Conservation (phyloP, 2,329 filamentous ascomycete species). For the Calonectria pseudoreteaudii region DNA sequence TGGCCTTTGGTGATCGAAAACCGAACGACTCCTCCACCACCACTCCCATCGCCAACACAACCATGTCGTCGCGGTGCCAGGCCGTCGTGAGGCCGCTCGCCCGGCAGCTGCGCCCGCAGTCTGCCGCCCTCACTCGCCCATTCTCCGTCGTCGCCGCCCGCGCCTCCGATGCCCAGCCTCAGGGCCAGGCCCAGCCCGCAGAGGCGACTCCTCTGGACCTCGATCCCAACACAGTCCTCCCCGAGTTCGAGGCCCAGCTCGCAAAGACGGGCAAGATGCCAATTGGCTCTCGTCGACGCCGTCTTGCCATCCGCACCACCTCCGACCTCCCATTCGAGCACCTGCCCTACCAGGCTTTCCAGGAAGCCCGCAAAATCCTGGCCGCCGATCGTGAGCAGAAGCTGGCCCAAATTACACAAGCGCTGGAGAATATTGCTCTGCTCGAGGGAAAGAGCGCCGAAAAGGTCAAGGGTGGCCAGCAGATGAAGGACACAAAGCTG, state of each 20-base stretch:
- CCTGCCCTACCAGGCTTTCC: conserved; percentile 96
- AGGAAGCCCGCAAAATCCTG: conserved; percentile 90
- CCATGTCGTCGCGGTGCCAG: conserved; percentile 72
- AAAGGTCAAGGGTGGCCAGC: conserved; percentile 70
- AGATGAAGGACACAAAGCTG: conserved; percentile 74
- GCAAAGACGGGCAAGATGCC: conserved; percentile 77
- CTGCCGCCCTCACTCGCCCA: conserved; percentile 50
- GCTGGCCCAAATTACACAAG: conserved; percentile 75
- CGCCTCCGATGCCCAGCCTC: conserved; percentile 43
- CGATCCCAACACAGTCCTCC: conserved; percentile 77
- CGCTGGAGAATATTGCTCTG: conserved; percentile 75
- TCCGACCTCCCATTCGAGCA: conserved; percentile 87
- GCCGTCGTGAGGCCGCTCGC: conserved; percentile 68
- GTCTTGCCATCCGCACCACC: conserved; percentile 75
- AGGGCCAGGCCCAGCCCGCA: conserved; percentile 35
- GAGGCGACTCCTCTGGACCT: conserved; percentile 54
- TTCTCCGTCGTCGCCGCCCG: conserved; percentile 50
- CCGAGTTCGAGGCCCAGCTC: conserved; percentile 70
- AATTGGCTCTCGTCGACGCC: conserved; percentile 86
- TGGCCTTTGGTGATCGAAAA: conserved; percentile 8
- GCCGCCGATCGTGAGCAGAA: conserved; percentile 85
- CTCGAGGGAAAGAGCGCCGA: conserved; percentile 70
- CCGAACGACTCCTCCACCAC: conserved; percentile 23
- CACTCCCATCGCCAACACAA: conserved; percentile 30
- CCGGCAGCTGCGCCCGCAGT: conserved; percentile 61